Conservation (phyloP, 208 protist species). For the Crithidia mellificae region DNA sequence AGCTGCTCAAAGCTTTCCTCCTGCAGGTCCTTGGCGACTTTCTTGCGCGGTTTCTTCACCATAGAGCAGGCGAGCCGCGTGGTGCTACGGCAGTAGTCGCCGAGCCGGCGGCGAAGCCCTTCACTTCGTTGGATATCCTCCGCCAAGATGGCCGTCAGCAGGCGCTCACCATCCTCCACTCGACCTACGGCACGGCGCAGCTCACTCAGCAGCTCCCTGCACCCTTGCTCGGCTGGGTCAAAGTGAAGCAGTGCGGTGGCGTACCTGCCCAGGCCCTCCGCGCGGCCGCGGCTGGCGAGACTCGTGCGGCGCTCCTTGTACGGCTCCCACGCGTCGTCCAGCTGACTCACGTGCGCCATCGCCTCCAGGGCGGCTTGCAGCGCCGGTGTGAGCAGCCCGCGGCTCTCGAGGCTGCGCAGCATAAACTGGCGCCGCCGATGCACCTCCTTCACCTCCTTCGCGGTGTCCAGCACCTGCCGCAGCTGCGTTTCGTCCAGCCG, state of each 20-base stretch:
- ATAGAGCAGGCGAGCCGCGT: constrained; percentile 42
- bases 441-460: constrained; percentile 71
- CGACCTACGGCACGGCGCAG: constrained; percentile 24
- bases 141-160: constrained; percentile 62
- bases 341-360: constrained; percentile 71
- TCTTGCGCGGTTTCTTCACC: constrained; percentile 57
- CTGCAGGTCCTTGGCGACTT: constrained; percentile 62
- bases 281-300: constrained; percentile 70
- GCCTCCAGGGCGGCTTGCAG: constrained; percentile 43
- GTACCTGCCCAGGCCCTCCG: constrained; percentile 68
- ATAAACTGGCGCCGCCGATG: constrained; percentile 77
- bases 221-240: constrained; percentile 10
- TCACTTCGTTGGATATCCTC: constrained; percentile 74
- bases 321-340: constrained; percentile 86
- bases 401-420: constrained; percentile 68
- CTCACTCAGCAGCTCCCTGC: constrained; percentile 33
- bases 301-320: constrained; percentile 80
- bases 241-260: constrained; percentile 46
- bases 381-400: constrained; percentile 66
- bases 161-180: constrained; percentile 52
- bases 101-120: constrained; percentile 39
- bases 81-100: constrained; percentile 42
- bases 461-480: constrained; percentile 62
- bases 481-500: constrained; percentile 67
- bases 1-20: constrained; percentile 52